Conservation (phyloP, 108 stramenopile genomes). For the Skeletonema potamos region DNA sequence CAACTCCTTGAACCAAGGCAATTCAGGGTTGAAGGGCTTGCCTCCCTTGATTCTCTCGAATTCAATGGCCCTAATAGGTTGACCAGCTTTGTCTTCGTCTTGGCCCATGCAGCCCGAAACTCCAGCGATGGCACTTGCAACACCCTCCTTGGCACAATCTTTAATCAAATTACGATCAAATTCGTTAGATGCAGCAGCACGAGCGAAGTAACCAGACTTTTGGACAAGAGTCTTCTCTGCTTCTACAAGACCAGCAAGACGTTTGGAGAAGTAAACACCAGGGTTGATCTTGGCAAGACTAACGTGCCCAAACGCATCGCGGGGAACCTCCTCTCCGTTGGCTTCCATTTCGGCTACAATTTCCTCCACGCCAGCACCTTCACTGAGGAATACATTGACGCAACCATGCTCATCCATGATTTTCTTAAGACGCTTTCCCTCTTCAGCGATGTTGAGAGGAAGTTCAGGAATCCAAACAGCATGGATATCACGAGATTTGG, state of each 20-base stretch:
- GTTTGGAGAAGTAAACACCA: constrained; percentile 83
- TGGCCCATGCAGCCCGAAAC: constrained; percentile 89
- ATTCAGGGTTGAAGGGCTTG: constrained; percentile 73
- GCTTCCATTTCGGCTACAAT: constrained; percentile 85
- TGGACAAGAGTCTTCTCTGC: constrained; percentile 93
- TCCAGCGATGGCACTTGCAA: constrained; percentile 75
- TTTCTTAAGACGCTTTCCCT: constrained; percentile 77
- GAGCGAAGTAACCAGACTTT: constrained; percentile 91
- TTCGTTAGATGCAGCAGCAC: constrained; percentile 81
- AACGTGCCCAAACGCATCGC: constrained; percentile 94
- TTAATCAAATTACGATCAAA: constrained; percentile 85
- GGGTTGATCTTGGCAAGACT: constrained; percentile 87
- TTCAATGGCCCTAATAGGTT: constrained; percentile 86
- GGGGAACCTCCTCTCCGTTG: constrained; percentile 56
- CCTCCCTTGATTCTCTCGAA: constrained; percentile 91
- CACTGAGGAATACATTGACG: constrained; percentile 91
- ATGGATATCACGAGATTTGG: constrained; percentile 74
- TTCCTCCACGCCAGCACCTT: constrained; percentile 86
- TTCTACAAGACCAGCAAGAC: constrained; percentile 64
- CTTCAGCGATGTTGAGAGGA: constrained; percentile 64
- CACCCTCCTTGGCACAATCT: constrained; percentile 81
- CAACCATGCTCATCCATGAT: constrained; percentile 86
- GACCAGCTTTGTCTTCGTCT: constrained; percentile 86
- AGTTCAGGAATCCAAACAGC: constrained; percentile 93
- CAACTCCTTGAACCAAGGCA: constrained; percentile 85